Base-by-base conservation (phyloP, 306 rosid species). In the Clitoria ternatea region DNA sequence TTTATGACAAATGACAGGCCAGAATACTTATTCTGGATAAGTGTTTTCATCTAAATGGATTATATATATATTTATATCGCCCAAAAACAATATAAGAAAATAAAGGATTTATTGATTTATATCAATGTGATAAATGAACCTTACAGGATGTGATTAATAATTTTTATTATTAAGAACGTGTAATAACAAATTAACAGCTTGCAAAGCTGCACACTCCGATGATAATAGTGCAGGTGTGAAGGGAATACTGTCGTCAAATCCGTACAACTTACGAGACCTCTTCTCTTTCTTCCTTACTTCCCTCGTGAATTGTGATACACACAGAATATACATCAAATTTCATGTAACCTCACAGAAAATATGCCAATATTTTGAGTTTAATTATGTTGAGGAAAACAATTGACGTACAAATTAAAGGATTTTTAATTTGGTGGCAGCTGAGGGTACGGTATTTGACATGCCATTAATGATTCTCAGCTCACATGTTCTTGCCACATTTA, bases 221-320 rank as follows among this genome's bases (percentile, higher is more conserved):
- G 44, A 66, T n/a, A 69, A 66, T n/a, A 69, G 44, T 60, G 26
- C 85, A 70, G 36, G 77, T 83, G 75, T 70, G 81, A 73, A 81
- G 77, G 71, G 77, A 76, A 62, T 44, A 59, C 44, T 78, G 86
- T 85, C 73, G 86, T 78, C 83, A 78, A 55, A 83, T 50, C 83
- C 88, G 87, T 88, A 85, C 87, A n/a, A 72, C 88, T 85, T 88
- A 85, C 87, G 17, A 72, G 8, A 2, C 10, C 29, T 66, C 43
- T 55, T 64, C 59, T 61, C 65, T 54, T 77, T 61, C 75, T 77
- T 61, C 75, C 47, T 68, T 64, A 45, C 56, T 62, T 71, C 80
- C 35, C 26, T 56, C 66, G 13, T 42, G 61, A 17, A 73, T 76
- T 73, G 74, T 40, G 62, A 55, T 48, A 47, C 81, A 69, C 35